Base-by-base conservation (phyloP, 2,329 filamentous ascomycete species). In the Colletotrichum graminicola region DNA sequence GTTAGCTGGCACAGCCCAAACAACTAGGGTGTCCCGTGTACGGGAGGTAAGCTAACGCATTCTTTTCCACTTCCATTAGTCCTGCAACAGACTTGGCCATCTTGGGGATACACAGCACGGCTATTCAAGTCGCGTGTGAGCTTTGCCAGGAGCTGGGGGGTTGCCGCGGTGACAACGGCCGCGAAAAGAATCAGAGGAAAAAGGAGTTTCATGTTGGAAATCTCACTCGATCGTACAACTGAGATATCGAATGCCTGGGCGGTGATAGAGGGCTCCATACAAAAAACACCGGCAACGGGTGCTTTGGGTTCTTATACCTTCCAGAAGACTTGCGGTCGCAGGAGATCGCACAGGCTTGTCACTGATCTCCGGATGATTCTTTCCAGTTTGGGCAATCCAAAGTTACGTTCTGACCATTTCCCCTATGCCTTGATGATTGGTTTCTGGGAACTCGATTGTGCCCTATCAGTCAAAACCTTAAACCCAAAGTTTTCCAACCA, bases 21-120 rank as follows among this genome's bases (percentile, higher is more conserved):
- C 2, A 10, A 12, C 14, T 32, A 16, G 43, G 6, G 16, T 3
- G 23, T 59, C 2, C 39, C 18, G 14, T 21, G 2, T 45, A 5
- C 16, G 29, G 8, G 5, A 11, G 18, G 16, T 23, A 18, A 18
- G 7, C 59, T 51, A 26, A 62, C 59, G 29, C 59, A 62, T 6
- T 62, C 39, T 49, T 51, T n/a, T 1, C 41, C 59, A 6, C 39
- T n/a, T 1, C 41, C 59, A 6, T 51, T 43, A 26, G 59, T 62
- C 36, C 59, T 47, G 43, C 59, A 62, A 43, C 59, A 62, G 23
- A 62, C 59, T 18, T 62, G 41, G 5, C 29, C 59, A 1, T 47
- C 29, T 26, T 18, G 6, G 23, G 59, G 59, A n/a, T 62, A 62
- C 4, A 62, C 59, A 5, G 59, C 59, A 49, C 59, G 59, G 18